These are phyloP conservation scores for Myotisia sp. DNA, from an alignment of 2,329 filamentous ascomycete genomes.

Conservation along the genomic window DNA sequence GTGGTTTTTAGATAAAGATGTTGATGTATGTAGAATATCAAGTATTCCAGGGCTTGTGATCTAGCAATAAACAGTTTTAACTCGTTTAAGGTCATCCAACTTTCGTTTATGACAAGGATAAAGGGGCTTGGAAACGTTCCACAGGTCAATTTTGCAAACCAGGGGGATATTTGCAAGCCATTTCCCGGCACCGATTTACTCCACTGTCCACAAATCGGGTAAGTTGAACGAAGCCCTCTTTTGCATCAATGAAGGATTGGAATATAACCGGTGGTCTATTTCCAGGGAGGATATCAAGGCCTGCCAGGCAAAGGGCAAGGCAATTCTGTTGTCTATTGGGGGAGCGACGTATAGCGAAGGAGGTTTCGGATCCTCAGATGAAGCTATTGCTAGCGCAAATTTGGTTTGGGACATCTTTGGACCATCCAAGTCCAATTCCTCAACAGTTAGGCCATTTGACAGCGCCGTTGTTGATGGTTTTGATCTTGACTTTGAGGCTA, in stretches of 20 bases:
- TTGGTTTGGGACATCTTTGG: constrained; percentile 60
- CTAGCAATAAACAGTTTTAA: not conserved
- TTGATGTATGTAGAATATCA: constrained; percentile 20
- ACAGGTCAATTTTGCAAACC: constrained; percentile 49
- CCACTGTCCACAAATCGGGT: constrained; percentile 52
- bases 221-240: constrained; percentile 18
- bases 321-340: constrained; percentile 57
- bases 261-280: constrained; percentile 4
- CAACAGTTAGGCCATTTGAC: constrained; percentile 50
- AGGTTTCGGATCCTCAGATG: constrained; percentile 43
- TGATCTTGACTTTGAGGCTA: constrained; percentile 59
- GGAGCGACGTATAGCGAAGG: constrained; percentile 57
- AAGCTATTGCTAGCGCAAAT: constrained; percentile 44
- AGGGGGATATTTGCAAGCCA: constrained; percentile 45
- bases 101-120: constrained; percentile 50
- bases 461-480: constrained; percentile 55
- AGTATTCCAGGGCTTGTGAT: too few species aligned
- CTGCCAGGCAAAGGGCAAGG: constrained; percentile 55
- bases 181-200: constrained; percentile 46
- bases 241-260: constrained; percentile 11
- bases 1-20: constrained; percentile 7
- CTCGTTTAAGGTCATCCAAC: constrained; percentile 41
- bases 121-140: constrained; percentile 29
- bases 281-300: constrained; percentile 31
- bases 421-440: constrained; percentile 26